Conservation (phyloP, 2,329 filamentous ascomycete genomes). For the Sporothrix curviconia region DNA sequence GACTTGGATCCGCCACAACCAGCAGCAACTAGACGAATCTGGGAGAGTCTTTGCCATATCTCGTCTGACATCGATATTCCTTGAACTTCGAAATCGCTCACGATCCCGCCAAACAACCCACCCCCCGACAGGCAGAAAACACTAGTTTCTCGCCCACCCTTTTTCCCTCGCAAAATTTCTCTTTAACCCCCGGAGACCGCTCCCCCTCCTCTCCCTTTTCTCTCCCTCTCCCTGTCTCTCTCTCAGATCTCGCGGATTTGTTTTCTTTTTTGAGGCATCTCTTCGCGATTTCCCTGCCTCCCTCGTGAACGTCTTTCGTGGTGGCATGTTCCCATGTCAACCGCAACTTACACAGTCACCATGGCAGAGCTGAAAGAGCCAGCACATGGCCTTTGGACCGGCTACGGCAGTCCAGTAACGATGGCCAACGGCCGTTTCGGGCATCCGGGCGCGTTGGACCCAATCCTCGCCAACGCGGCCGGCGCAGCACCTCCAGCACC, state of each 20-base stretch:
- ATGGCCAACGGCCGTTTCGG: constrained; percentile 44
- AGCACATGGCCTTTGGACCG: constrained; percentile 52
- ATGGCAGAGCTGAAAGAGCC: constrained; percentile 60
- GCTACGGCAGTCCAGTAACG: constrained; percentile 48
- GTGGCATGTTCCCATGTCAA: constrained; percentile 54
- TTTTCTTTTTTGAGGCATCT: background rate
- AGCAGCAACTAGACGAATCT: background rate
- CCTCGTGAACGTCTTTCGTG: background rate
- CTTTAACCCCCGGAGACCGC: background rate
- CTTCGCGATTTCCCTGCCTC: background rate
- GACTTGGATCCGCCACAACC: background rate
- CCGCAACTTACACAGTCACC: constrained; percentile 54
- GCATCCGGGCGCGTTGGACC: constrained; percentile 39
- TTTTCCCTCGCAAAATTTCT: background rate
- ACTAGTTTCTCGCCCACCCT: background rate
- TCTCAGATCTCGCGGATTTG: no score
- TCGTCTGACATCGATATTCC: background rate
- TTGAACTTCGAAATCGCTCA: background rate
- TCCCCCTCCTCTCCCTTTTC: no score
- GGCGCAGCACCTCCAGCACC: constrained; percentile 29
- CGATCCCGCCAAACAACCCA: background rate
- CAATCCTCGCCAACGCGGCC: constrained; percentile 35
- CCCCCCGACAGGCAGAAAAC: background rate
- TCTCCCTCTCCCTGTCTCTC: background rate
- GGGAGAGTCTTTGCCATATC: background rate